Evolutionary conservation across 768 basidiomycete species (phyloP).

Genomic region (Termitomyces sp.): DNA sequence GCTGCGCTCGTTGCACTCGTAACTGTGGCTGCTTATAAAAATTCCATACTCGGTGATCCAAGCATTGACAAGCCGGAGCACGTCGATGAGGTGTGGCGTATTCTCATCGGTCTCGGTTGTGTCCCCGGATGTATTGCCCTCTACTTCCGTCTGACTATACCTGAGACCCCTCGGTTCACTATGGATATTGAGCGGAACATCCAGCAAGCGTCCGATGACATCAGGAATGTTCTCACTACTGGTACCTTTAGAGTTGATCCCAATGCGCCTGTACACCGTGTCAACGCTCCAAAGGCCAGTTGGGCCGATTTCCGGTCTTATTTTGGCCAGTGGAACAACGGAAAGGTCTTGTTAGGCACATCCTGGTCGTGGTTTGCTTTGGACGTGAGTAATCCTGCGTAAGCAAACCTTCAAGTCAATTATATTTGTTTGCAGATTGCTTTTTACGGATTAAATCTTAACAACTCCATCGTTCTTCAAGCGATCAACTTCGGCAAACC

Average conservation of each 20-base stretch:
- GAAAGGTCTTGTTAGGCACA: slow-evolving; percentile 75
- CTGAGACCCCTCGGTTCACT: slow-evolving; percentile 86
- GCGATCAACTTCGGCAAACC: slow-evolving; percentile 69
- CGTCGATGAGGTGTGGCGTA: slow-evolving; percentile 80
- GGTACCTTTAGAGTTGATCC: slow-evolving; percentile 44
- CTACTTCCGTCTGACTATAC: slow-evolving; percentile 91
- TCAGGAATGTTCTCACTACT: slow-evolving; percentile 58
- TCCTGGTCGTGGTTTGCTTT: slow-evolving; percentile 88
- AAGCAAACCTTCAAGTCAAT: neutral
- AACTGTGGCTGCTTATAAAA: slow-evolving; percentile 66
- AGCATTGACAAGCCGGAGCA: slow-evolving; percentile 31
- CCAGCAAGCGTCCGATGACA: slow-evolving; percentile 66
- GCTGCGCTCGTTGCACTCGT: slow-evolving; percentile 65
- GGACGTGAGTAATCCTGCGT: slow-evolving; percentile 43
- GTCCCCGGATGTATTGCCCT: slow-evolving; percentile 79
- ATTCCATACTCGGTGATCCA: slow-evolving; percentile 36
- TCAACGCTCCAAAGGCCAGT: slow-evolving; percentile 62
- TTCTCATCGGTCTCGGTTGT: slow-evolving; percentile 84
- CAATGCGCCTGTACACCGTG: slow-evolving; percentile 53
- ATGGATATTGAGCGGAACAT: slow-evolving; percentile 91
- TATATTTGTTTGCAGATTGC: slow-evolving; percentile 47
- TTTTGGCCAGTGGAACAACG: slow-evolving; percentile 72
- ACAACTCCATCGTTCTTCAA: slow-evolving; percentile 67
- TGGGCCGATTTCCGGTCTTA: slow-evolving; percentile 60
- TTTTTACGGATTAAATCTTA: slow-evolving; percentile 86